phyloP scores from a whole-genome alignment of 371 early-diverging fungal species.

The Sporodiniella umbellata region DNA sequence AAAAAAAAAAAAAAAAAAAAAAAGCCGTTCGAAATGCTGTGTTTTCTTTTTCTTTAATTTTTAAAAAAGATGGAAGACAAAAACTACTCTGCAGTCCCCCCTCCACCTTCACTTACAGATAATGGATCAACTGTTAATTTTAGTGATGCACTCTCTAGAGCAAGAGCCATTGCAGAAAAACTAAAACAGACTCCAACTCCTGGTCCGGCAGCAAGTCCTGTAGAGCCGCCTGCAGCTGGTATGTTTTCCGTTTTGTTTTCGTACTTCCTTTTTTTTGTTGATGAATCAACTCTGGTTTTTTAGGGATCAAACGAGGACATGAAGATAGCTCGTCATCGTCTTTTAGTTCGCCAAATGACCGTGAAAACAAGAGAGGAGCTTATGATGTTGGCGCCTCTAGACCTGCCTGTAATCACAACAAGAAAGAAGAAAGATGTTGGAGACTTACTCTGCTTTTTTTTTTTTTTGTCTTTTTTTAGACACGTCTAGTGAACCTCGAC shows the following conservation, averaged over 20 bases:
- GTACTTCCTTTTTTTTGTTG: too few relatives aligned
- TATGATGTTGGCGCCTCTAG: conserved; percentile 37
- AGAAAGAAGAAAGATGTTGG: background rate
- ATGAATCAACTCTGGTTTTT: too few relatives aligned
- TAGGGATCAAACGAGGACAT: conserved; percentile 37
- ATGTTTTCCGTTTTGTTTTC: background rate
- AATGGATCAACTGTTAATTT: conserved; percentile 46
- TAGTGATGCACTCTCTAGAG: conserved; percentile 73
- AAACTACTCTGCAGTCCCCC: conserved; percentile 43
- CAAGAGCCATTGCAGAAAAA: conserved; percentile 82
- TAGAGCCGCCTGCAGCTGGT: conserved; percentile 13
- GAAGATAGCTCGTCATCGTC: conserved; percentile 20
- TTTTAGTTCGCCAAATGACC: conserved; percentile 29
- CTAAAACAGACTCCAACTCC: conserved; percentile 45
- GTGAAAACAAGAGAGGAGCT: conserved; percentile 47
- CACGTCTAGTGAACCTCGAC: conserved; percentile 28
- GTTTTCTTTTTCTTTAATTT: background rate
- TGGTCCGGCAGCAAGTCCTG: conserved; percentile 7
- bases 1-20: too few relatives aligned
- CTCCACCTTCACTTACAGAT: conserved; percentile 30
- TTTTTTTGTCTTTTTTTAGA: conserved; percentile 1
- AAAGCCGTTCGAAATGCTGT: background rate
- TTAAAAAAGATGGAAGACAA: conserved; percentile 18
- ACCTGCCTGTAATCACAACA: conserved; percentile 21
- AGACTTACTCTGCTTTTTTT: too few relatives aligned